A percentile compares a stretch with the other conserved stretches of the same genome.
Evolutionary conservation across 2,329 filamentous ascomycete genomes (phyloP).

Genomic region (Pseudogymnoascus sp.): DNA sequence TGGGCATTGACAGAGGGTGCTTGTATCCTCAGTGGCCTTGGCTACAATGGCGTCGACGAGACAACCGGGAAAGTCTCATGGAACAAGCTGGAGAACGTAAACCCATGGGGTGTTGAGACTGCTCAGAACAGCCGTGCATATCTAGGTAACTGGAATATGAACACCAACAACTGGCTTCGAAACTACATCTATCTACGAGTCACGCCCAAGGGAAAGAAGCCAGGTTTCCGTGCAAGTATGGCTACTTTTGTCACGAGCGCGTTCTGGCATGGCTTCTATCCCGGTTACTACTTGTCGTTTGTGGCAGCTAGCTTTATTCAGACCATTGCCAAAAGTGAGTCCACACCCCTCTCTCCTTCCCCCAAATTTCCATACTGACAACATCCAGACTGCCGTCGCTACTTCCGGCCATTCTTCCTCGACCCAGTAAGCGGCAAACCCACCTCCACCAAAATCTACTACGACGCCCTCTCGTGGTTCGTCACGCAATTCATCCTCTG

Average conservation of each 20-base stretch:
- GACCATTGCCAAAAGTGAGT: conserved; percentile 86
- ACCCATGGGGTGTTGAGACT: conserved; percentile 75
- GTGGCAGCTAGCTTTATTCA: conserved; percentile 86
- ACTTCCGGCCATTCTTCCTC: conserved; percentile 88
- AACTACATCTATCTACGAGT: conserved; percentile 96
- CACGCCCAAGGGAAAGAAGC: conserved; percentile 91
- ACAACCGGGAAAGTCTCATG: conserved; percentile 80
- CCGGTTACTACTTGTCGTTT: conserved; percentile 91
- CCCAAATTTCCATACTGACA: conserved; percentile 17
- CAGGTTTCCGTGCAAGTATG: conserved; percentile 88
- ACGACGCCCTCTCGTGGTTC: conserved; percentile 72
- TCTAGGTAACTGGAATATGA: conserved; percentile 94
- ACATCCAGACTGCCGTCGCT: conserved; percentile 71
- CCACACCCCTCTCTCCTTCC: neutral
- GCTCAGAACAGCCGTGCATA: conserved; percentile 93
- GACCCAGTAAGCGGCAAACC: conserved; percentile 66
- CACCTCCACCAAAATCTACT: conserved; percentile 71
- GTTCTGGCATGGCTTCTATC: conserved; percentile 97
- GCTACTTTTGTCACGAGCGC: conserved; percentile 92
- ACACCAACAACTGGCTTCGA: conserved; percentile 92
- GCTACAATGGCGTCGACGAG: conserved; percentile 88
- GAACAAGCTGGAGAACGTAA: conserved; percentile 85
- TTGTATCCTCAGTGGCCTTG: conserved; percentile 87
- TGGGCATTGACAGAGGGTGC: conserved; percentile 91
- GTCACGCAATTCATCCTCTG: conserved; percentile 77